Percentiles rank a stretch among this genome's conserved stretches.
These are phyloP conservation scores for Tuber magnatum DNA, from an alignment of 495 filamentous ascomycete species.

Conservation along the genomic window DNA sequence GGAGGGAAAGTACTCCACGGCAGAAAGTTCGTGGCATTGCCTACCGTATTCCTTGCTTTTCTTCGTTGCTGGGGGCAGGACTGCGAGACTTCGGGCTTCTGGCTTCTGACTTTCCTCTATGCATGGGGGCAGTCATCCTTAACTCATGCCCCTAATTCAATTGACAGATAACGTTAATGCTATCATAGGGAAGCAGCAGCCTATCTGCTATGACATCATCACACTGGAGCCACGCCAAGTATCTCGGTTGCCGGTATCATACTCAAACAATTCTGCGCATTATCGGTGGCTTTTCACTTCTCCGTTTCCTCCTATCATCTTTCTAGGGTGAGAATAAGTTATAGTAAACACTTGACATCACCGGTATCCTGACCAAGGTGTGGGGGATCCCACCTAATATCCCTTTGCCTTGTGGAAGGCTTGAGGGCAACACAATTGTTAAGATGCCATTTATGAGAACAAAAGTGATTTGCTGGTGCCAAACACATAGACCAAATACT, in stretches of 20 bases:
- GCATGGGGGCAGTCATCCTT: too few relatives aligned
- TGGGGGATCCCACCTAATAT: neutral
- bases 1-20: too few relatives aligned
- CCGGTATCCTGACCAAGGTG: neutral
- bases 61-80: too few relatives aligned
- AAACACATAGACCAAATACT: neutral
- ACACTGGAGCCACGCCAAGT: neutral
- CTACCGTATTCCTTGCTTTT: too few relatives aligned
- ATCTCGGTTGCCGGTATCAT: neutral
- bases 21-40: too few relatives aligned
- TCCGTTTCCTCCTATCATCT: neutral
- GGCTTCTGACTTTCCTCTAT: too few relatives aligned
- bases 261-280: neutral
- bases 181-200: neutral
- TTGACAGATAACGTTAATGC: neutral
- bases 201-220: neutral
- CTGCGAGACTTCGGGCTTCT: too few relatives aligned
- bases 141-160: neutral
- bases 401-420: neutral
- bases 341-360: neutral
- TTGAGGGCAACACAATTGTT: neutral
- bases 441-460: neutral
- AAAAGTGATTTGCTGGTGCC: neutral
- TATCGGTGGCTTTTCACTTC: neutral
- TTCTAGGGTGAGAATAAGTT: too few relatives aligned